These are phyloP conservation scores for Fomitopsis schrenkii DNA, from an alignment of 1,284 basidiomycete species.

Conservation along the genomic window DNA sequence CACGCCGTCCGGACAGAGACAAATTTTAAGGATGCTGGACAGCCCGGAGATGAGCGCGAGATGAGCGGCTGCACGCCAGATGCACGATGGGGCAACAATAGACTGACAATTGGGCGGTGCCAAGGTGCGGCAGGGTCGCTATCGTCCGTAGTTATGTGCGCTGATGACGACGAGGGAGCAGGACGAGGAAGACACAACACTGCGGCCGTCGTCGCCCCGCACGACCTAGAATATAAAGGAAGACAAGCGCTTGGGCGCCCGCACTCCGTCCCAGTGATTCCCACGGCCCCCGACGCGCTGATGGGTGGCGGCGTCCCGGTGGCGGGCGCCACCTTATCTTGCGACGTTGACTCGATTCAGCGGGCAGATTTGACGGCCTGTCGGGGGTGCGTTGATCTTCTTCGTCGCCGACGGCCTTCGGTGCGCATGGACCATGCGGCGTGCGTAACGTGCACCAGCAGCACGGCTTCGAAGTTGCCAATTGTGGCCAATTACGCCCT, in stretches of 20 bases:
- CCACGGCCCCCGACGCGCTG: not conserved
- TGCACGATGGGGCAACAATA: not conserved
- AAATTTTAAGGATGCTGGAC: not conserved
- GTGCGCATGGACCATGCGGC: not conserved
- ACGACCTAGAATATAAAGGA: not conserved
- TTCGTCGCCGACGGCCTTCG: not conserved
- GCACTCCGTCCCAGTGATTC: not conserved
- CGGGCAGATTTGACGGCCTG: not conserved
- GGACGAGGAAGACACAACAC: not conserved
- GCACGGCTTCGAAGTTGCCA: not conserved
- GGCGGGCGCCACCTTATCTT: not conserved
- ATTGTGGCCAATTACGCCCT: not conserved
- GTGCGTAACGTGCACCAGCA: not conserved
- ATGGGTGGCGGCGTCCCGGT: not conserved
- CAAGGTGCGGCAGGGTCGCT: not conserved
- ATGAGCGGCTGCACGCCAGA: not conserved
- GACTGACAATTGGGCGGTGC: not conserved
- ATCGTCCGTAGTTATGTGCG: not conserved
- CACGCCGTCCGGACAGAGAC: not conserved
- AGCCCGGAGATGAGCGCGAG: slow-evolving; percentile 1
- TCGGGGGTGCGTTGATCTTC: not conserved
- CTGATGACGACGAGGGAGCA: not conserved
- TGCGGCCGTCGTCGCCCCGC: not conserved
- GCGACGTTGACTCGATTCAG: not conserved
- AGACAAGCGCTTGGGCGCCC: not conserved